Conservation (phyloP, 352 stramenopile species). For the Phytopythium delawarense region DNA sequence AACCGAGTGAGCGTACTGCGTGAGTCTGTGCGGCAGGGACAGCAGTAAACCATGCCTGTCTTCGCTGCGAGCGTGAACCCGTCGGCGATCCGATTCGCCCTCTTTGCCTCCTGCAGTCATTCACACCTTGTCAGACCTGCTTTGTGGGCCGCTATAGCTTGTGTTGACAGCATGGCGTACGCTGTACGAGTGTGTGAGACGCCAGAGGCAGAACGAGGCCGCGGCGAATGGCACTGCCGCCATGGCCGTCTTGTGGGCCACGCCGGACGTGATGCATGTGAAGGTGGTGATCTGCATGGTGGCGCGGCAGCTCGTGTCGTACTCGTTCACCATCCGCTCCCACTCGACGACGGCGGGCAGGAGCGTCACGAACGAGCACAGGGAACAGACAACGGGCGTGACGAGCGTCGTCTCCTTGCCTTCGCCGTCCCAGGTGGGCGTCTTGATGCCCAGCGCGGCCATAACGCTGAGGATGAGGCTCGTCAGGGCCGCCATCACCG, state of each 20-base stretch:
- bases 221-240: conserved; percentile 37
- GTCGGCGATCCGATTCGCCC: conserved; percentile 42
- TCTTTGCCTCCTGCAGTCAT: conserved; percentile 29
- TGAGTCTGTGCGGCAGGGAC: not conserved
- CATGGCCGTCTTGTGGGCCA: conserved; percentile 34
- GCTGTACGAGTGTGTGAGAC: conserved; percentile 52
- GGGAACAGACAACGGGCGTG: conserved; percentile 42
- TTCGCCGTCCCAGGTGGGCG: conserved; percentile 69
- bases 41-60: conserved; percentile 25
- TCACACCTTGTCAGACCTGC: not conserved
- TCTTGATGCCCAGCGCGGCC: conserved; percentile 49
- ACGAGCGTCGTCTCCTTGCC: conserved; percentile 57
- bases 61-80: conserved; percentile 74
- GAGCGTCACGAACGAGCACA: conserved; percentile 37
- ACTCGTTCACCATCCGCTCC: conserved; percentile 45
- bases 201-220: conserved; percentile 52
- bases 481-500: conserved; percentile 46
- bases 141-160: not conserved
- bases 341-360: conserved; percentile 52
- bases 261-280: conserved; percentile 41
- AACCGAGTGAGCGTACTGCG: conserved; percentile 38
- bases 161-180: conserved; percentile 18
- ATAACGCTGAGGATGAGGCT: conserved; percentile 56
- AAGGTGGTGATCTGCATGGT: conserved; percentile 51
- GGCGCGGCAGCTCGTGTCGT: conserved; percentile 39